phyloP scores from a whole-genome alignment of 2,329 filamentous ascomycete species.

The Botryotinia narcissicola region DNA sequence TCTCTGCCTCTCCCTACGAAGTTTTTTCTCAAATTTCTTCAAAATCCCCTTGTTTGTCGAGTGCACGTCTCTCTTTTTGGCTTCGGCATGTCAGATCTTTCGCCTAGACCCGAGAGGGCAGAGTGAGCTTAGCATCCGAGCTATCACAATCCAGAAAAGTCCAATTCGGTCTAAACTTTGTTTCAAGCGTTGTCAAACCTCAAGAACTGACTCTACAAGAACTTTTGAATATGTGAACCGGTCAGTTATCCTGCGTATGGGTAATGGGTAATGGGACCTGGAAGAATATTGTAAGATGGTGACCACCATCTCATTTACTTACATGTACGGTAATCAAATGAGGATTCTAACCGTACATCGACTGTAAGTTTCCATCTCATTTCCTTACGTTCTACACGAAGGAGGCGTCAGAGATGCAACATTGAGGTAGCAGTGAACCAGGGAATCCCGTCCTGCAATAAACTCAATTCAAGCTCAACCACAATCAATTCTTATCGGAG shows the following conservation, averaged over 20 bases:
- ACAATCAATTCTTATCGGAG: conserved; percentile 8
- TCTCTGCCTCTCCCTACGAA: background rate
- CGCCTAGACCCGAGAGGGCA: conserved; percentile 21
- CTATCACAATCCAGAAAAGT: background rate
- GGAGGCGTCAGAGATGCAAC: conserved; percentile 10
- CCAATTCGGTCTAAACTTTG: background rate
- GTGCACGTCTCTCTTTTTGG: conserved; percentile 33
- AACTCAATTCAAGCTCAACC: background rate
- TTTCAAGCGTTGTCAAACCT: conserved; percentile 10
- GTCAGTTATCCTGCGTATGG: background rate
- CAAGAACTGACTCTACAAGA: background rate
- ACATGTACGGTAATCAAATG: background rate
- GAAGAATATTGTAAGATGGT: background rate
- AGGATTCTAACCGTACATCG: background rate
- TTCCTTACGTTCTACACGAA: background rate
- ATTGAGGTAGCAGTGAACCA: conserved; percentile 1
- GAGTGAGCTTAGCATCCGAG: background rate
- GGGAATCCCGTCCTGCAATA: background rate
- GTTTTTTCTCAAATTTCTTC: background rate
- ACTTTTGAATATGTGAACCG: background rate
- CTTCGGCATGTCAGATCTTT: conserved; percentile 23
- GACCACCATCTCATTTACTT: background rate
- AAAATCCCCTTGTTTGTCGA: conserved; percentile 20
- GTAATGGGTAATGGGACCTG: background rate
- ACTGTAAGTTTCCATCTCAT: conserved; percentile 1